phyloP scores from a whole-genome alignment of 257 asterid species.

The Solanum infundibuliforme region DNA sequence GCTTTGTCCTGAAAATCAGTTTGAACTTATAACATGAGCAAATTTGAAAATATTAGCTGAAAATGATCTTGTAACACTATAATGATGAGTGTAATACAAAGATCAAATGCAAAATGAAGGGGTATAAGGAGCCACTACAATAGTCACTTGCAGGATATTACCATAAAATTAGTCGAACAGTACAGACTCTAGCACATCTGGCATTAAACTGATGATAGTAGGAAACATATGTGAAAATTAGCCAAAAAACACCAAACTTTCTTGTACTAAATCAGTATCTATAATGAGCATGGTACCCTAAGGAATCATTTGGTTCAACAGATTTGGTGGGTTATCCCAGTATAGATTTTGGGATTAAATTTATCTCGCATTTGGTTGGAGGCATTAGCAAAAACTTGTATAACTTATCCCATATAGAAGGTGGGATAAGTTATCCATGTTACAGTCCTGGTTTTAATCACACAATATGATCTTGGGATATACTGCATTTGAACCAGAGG shows the following conservation, averaged over 20 bases:
- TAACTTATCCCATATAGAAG: background rate
- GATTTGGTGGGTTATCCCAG: background rate
- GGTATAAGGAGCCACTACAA: background rate
- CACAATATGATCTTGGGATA: background rate
- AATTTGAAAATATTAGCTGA: background rate
- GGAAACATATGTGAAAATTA: background rate
- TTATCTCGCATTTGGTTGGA: background rate
- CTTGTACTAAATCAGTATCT: background rate
- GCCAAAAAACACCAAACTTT: background rate
- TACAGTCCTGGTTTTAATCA: background rate
- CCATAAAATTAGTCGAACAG: background rate
- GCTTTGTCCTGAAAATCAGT: constrained; percentile 39
- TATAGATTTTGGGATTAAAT: background rate
- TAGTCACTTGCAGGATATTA: background rate
- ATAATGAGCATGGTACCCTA: background rate
- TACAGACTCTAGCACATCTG: background rate
- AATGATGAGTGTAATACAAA: background rate
- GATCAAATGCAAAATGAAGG: background rate
- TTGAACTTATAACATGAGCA: background rate
- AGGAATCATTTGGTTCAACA: background rate
- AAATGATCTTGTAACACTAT: background rate
- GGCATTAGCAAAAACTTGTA: background rate
- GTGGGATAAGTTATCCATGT: background rate
- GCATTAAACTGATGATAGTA: background rate
- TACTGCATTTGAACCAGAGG: background rate